A percentile compares a stretch with the other conserved stretches of the same genome.
Conservation (phyloP, 208 protist species). For the Crithidia fasciculata region DNA sequence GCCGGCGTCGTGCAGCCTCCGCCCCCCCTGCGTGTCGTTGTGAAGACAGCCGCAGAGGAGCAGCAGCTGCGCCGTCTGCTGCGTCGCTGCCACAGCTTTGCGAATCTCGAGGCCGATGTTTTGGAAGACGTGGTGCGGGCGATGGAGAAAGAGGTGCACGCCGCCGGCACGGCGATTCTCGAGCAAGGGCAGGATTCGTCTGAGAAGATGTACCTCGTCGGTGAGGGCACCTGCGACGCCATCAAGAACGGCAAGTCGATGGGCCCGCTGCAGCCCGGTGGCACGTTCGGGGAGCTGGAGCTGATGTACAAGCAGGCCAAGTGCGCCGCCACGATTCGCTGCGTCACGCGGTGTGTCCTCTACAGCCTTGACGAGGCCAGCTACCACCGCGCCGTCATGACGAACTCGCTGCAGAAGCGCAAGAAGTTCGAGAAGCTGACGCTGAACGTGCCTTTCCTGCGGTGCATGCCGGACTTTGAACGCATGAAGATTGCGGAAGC, state of each 20-base stretch:
- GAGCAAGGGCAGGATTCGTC: conserved; percentile 69
- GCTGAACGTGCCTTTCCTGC: conserved; percentile 71
- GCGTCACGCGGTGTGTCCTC: conserved; percentile 73
- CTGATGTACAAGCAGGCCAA: conserved; percentile 88
- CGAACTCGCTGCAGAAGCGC: conserved; percentile 67
- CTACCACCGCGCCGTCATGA: conserved; percentile 84
- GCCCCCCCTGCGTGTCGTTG: conserved; percentile 36
- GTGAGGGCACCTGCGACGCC: conserved; percentile 80
- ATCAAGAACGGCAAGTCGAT: conserved; percentile 82
- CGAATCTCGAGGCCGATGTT: conserved; percentile 59
- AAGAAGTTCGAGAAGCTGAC: conserved; percentile 74
- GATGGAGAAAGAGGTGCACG: conserved; percentile 65
- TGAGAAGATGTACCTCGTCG: conserved; percentile 80
- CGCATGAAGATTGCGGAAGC: conserved; percentile 89
- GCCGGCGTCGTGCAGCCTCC: conserved; percentile 9
- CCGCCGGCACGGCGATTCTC: conserved; percentile 69
- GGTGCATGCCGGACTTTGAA: conserved; percentile 81
- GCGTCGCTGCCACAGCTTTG: conserved; percentile 71
- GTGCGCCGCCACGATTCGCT: conserved; percentile 82
- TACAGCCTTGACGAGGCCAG: conserved; percentile 85
- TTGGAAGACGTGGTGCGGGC: conserved; percentile 56
- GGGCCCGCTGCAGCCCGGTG: conserved; percentile 56
- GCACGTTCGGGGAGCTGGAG: conserved; percentile 85
- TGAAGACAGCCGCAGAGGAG: conserved; percentile 52
- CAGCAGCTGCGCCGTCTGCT: conserved; percentile 55